Base-by-base conservation (phyloP, 2,329 filamentous ascomycete species). In the Acrocalymma vagum region DNA sequence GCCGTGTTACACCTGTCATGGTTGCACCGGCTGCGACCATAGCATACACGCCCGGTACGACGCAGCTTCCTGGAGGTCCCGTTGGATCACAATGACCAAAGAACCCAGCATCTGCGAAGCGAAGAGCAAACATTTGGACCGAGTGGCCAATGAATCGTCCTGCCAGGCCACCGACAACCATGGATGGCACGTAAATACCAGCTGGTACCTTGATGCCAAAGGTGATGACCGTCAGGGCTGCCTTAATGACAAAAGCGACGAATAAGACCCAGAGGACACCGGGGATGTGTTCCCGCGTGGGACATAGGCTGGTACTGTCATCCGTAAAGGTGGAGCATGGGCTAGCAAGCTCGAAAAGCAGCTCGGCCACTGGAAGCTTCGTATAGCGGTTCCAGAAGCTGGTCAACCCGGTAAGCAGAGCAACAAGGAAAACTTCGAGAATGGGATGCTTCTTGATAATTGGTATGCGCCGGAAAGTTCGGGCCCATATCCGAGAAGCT, bases 201-300 rank as follows among this genome's bases (percentile, higher is more conserved):
- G 93, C 91, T 8, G 94, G 94, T 0, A 97, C 85, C 78, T 97
- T 97, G 63, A 96, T 92, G 17, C 93, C 93, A 71, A 97, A 97
- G 0, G 93, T 96, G 52, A 96, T 86, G 29, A 87, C 85, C 0
- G 94, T 97, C 27, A 99, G 73, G 29, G 93, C 77, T 0, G 90
- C 88, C 67, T 99, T 99, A 73, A 97, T 87, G 17, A 96, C 72
- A 52, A 97, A 94, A 0, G 93, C 93, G 13, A 85, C 70, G 9
- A 87, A 74, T 1, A 99, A 77, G 40, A 85, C 87, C 18, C 78
- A 65, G 11, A 97, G 79, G 4, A 95, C 86, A 1, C 79, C 76
- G 1, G 89, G 85, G n/a, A 97, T 96, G 10, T 91, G 85, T 21
- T 89, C 85, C 21, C 82, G 73, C 1, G 70, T 74, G 7, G 93